phyloP scores from a whole-genome alignment of 495 filamentous ascomycete species.

The Sphaerosporella brunnea region DNA sequence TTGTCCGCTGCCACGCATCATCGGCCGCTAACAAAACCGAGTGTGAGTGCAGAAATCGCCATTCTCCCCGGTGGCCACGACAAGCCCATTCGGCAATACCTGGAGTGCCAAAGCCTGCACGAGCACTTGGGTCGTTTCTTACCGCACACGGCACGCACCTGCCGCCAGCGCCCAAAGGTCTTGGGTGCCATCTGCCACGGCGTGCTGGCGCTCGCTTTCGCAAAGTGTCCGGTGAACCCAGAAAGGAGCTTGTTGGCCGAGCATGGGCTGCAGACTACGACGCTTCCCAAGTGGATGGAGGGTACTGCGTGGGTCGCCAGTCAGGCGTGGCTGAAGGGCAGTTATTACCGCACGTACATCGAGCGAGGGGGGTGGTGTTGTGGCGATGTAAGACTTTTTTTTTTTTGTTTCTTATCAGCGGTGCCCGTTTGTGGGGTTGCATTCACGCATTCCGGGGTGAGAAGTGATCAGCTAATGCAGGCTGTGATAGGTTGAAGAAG shows the following conservation, averaged over 20 bases:
- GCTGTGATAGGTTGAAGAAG: slow-evolving; percentile 1
- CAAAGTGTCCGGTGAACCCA: slow-evolving; percentile 2
- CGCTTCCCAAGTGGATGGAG: slow-evolving; percentile 21
- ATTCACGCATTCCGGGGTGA: not conserved
- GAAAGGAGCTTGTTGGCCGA: not conserved
- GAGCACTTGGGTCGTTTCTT: slow-evolving; percentile 1
- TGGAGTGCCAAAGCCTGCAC: slow-evolving; percentile 15
- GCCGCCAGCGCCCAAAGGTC: slow-evolving; percentile 4
- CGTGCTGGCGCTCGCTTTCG: slow-evolving; percentile 13
- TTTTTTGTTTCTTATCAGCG: not conserved
- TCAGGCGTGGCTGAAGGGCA: slow-evolving; percentile 17
- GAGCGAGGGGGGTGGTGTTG: slow-evolving; percentile 11
- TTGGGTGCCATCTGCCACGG: slow-evolving; percentile 19
- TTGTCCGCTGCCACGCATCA: too few relatives aligned
- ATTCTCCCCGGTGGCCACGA: slow-evolving; percentile 17
- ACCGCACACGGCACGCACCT: not conserved
- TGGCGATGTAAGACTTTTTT: slow-evolving; percentile 8
- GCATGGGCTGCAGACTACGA: slow-evolving; percentile 17
- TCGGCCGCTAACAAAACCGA: not conserved
- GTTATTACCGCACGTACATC: slow-evolving; percentile 17
- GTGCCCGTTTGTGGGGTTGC: not conserved
- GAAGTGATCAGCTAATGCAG: not conserved
- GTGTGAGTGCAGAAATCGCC: slow-evolving; percentile 9
- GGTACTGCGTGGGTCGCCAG: slow-evolving; percentile 14
- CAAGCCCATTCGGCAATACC: slow-evolving; percentile 19